These are phyloP conservation scores for Vitis cinerea DNA, from an alignment of 164 flowering plant species.

Conservation along the genomic window DNA sequence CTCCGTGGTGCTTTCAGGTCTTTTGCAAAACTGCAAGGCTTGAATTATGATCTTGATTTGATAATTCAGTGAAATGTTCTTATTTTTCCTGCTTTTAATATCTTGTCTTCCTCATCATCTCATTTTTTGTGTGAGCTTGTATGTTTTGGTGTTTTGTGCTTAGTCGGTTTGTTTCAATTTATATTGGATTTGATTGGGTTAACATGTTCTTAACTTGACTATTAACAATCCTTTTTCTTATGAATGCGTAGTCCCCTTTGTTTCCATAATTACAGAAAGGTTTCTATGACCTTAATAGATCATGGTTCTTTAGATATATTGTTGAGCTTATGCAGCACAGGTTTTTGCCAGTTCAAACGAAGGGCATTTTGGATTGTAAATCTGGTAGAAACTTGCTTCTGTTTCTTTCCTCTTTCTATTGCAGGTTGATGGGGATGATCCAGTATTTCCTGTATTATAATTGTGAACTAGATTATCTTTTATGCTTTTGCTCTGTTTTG, in stretches of 20 bases:
- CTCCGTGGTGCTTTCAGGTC: neutral
- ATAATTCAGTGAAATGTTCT: neutral
- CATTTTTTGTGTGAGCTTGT: neutral
- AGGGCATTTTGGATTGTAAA: slow-evolving; percentile 19
- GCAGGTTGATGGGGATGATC: slow-evolving; percentile 22
- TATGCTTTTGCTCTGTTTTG: slow-evolving; percentile 1
- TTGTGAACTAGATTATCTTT: neutral
- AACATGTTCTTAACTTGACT: too few relatives aligned
- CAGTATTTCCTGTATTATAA: neutral
- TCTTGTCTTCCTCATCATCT: too few relatives aligned
- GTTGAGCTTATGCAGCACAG: slow-evolving; percentile 25
- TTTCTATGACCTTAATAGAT: neutral
- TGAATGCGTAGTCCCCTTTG: too few relatives aligned
- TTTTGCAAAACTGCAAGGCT: neutral
- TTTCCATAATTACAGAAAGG: neutral
- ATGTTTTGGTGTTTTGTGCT: too few relatives aligned
- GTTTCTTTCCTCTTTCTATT: neutral
- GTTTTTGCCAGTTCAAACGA: slow-evolving; percentile 22
- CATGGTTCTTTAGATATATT: neutral
- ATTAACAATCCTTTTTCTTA: too few relatives aligned
- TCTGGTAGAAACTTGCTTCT: slow-evolving; percentile 12
- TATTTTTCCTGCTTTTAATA: neutral
- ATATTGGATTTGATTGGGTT: too few relatives aligned
- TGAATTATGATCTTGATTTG: neutral
- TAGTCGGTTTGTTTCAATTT: too few relatives aligned